Base-by-base conservation (phyloP, 2,329 filamentous ascomycete species). In the Meredithiella fracta region DNA sequence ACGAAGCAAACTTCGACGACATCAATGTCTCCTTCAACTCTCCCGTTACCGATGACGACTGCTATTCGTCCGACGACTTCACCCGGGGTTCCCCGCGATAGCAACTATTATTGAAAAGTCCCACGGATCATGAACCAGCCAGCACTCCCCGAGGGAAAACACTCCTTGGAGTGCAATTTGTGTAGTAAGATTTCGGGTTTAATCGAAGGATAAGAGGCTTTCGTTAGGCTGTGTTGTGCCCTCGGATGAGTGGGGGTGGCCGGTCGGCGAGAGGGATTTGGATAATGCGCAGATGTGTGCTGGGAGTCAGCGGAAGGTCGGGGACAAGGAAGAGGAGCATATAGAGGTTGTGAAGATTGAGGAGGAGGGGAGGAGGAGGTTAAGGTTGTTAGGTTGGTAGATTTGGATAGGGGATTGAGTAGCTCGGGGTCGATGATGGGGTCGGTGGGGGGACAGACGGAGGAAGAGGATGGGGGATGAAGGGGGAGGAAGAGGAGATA, bases 81-180 rank as follows among this genome's bases (percentile, higher is more conserved):
- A 70, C 72, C 0, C 72, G 73, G 56, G n/a, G 76, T 76, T 63
- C 75, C 73, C 3, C 70, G 72, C 15, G 23, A 15, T 26, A 3
- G 3, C 22, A 22, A 25, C 17, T 8, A 17, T 3, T 31, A 47
- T 3, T 7, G 68, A 1, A 64, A 67, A 0, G 61, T 68, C 0
- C 60, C 64, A 1, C 61, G 63, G 2, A 63, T 63, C 3, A 68
- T 70, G 5, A 67, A 70, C 1, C 75, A 76, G 38, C 73, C 76
- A 20, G 73, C 72, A 79, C n/a, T 77, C 79, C 57, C 76, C 81
- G 62, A 76, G 74, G 59, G 62, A 65, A 73, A 0, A 73, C 77
- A 22, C 15, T 23, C 75, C 77, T 1, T 83, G 80, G 79, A 82
- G 82, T 63, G 79, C 79, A 3, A 72, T 82, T 49, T 76, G 73